Percentiles rank a stretch among this genome's conserved stretches.
Conservation (phyloP, 768 basidiomycete species). For the Suillus lakei region DNA sequence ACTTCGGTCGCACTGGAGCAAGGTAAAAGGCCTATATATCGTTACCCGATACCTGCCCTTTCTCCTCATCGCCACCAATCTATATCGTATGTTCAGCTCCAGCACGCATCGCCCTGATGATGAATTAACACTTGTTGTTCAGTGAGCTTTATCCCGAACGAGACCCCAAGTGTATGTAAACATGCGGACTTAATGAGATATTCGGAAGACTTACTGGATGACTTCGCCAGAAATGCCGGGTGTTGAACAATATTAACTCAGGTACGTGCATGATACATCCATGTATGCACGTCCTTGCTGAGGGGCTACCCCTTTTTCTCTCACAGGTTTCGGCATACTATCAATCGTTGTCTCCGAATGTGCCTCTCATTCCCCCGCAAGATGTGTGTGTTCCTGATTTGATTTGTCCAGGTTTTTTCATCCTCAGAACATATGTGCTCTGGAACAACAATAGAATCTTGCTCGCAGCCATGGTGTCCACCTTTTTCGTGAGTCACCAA, state of each 20-base stretch:
- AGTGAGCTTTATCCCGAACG: neutral
- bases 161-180: neutral
- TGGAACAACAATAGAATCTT: neutral
- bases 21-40: neutral
- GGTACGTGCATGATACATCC: neutral
- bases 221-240: neutral
- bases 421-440: neutral
- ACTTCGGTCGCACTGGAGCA: neutral
- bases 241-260: neutral
- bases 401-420: neutral
- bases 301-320: neutral
- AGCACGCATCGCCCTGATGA: neutral
- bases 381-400: neutral
- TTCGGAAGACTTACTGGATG: neutral
- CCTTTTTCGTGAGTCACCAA: neutral
- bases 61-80: neutral
- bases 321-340: neutral
- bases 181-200: too few species aligned
- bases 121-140: neutral
- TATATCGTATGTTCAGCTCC: conserved; percentile 1
- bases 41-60: neutral
- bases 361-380: neutral
- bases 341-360: neutral
- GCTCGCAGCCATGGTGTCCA: neutral
- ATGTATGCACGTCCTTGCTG: neutral